Conservation (phyloP, 805 yeast species). For the Kregervanrija fluxuum region DNA sequence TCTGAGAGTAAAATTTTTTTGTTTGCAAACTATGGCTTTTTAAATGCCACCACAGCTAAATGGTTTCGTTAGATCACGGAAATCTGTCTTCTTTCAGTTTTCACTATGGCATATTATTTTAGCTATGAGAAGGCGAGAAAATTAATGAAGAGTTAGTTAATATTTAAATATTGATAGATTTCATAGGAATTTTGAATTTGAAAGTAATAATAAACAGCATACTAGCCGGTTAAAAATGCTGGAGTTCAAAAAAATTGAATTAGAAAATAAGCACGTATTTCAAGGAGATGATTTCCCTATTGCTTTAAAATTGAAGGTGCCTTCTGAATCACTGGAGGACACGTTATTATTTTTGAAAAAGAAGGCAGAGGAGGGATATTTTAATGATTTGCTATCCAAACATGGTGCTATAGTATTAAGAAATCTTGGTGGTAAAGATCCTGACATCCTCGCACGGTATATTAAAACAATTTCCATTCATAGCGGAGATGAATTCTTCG, state of each 20-base stretch:
- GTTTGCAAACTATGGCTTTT: too few species aligned
- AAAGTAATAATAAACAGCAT: too few species aligned
- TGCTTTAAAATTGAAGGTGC: not conserved
- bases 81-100: too few species aligned
- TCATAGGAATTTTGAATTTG: too few species aligned
- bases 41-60: too few species aligned
- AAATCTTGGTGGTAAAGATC: conserved; percentile 16
- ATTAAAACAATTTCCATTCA: conserved; percentile 18
- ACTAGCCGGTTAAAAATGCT: too few species aligned
- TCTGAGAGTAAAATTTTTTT: too few species aligned
- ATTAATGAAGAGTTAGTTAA: too few species aligned
- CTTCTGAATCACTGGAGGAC: not conserved
- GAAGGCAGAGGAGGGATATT: conserved; percentile 17
- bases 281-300: conserved; percentile 8
- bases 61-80: too few species aligned
- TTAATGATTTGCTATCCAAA: conserved; percentile 10
- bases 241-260: conserved; percentile 37
- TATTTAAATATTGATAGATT: too few species aligned
- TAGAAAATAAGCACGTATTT: conserved; percentile 56
- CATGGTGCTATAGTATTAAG: conserved; percentile 28
- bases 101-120: too few species aligned
- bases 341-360: conserved; percentile 6
- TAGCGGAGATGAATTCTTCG: conserved; percentile 20
- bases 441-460: conserved; percentile 16
- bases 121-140: too few species aligned